Percentiles rank a stretch among this genome's conserved stretches.
phyloP scores from a whole-genome alignment of 176 grass and related monocot genomes.

The Panicum miliaceum region DNA sequence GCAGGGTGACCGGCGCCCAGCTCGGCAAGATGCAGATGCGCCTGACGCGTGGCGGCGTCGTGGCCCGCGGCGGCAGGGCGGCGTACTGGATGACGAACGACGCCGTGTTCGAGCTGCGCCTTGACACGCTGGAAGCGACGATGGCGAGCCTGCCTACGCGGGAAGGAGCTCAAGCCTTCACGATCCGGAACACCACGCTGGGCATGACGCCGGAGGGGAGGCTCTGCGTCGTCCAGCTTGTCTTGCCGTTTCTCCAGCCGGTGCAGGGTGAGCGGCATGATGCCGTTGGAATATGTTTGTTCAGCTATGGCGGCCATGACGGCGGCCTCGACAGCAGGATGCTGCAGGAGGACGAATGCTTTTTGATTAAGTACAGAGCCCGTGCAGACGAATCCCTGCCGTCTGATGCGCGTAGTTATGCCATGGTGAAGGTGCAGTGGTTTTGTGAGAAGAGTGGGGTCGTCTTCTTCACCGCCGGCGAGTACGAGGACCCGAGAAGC shows the following conservation, averaged over 20 bases:
- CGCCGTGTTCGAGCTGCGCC: not conserved
- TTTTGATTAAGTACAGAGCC: too few species aligned
- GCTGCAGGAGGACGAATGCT: too few species aligned
- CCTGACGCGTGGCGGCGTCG: not conserved
- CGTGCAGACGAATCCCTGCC: too few species aligned
- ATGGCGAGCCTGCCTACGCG: not conserved
- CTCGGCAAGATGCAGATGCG: not conserved
- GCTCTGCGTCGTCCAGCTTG: not conserved
- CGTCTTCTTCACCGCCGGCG: not conserved
- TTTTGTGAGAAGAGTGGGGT: conserved; percentile 21
- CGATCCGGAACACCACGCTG: not conserved
- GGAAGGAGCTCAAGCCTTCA: too few species aligned
- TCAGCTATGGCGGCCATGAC: not conserved
- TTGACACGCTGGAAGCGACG: not conserved
- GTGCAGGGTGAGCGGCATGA: too few species aligned
- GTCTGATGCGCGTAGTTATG: too few species aligned
- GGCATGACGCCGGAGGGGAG: not conserved
- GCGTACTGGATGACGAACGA: not conserved
- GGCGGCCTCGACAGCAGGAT: too few species aligned
- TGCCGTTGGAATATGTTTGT: not conserved
- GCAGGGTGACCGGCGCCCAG: not conserved
- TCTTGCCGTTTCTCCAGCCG: too few species aligned
- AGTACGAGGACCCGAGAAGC: not conserved
- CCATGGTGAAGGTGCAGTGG: not conserved
- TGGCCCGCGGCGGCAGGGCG: too few species aligned